Evolutionary conservation across 768 basidiomycete species (phyloP), one percentile per base, ranked within the genome.

Genomic region (Russula dissimulans): DNA sequence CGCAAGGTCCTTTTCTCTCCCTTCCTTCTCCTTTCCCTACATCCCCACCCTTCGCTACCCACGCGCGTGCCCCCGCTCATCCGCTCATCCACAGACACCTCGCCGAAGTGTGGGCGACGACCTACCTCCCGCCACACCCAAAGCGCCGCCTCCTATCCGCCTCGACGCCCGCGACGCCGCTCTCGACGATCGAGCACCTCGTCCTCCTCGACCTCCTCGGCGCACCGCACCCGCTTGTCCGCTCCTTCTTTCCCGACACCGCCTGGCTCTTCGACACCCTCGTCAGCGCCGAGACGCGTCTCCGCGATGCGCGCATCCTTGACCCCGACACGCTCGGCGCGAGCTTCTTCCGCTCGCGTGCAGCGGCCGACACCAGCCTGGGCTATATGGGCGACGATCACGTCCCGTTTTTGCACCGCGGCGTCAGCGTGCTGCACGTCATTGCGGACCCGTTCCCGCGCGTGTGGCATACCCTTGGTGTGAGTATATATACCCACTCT

Each of bases 141-240:
- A 79, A 85, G 65, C 81, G 87, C 56, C 78, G 85, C 54, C 69
- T 86, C 8, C 72, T 84, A 67, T 57, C 69, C 54, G 52, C 73
- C 62, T 54, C 68, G 56, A 59, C 78, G 8, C 77, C 76, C 48
- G 72, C 78, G 45, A 90, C 85, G 0, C 81, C 87, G 62, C 76
- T 99, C 34, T 77, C 81, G 15, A 82, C 82, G 12, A 89, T 99
- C 57, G 93, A 97, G 66, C 90, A 95, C 69, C 77, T 99, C 51
- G 85, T 99, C 67, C 81, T 99, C 3, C 81, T 99, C 31, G 97
- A 99, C 70, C 82, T 99, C 2, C 77, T 99, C 17, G 97, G 97
- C 29, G 83, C 91, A 8, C 73, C 80, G 3, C 72, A 81, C 54
- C 94, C 97, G 3, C 72, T 68, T 12, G 86, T 99, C 51, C 82